A percentile compares a stretch with the other conserved stretches of the same genome.
Evolutionary conservation across 257 asterid genomes (phyloP).

Genomic region (Striga asiatica): DNA sequence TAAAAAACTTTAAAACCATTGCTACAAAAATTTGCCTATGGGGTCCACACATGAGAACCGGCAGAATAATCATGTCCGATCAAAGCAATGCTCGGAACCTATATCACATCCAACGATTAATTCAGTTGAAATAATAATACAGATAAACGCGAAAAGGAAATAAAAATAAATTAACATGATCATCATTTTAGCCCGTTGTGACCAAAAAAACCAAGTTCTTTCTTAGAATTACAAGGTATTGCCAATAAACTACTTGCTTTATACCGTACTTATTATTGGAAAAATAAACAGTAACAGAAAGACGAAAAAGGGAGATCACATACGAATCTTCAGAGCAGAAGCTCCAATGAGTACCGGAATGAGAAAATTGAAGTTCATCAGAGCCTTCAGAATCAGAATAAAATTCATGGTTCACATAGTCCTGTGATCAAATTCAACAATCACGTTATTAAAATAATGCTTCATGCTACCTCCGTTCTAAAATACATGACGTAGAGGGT

Average conservation of each 20-base stretch:
- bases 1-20: constrained; percentile 10
- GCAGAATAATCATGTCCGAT: neutral
- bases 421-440: constrained; percentile 19
- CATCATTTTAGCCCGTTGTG: no score
- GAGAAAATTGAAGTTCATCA: constrained; percentile 10
- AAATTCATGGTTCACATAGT: neutral
- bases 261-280: neutral
- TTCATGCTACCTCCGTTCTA: no score
- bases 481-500: no score
- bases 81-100: constrained; percentile 14
- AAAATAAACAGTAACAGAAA: neutral
- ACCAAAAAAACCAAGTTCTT: no score
- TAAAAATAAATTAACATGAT: no score
- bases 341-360: neutral
- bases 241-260: no score
- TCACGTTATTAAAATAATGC: neutral
- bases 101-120: neutral
- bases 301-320: neutral
- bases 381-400: constrained; percentile 15
- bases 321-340: constrained; percentile 7
- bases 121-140: neutral
- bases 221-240: no score
- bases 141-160: neutral
- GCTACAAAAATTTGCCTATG: constrained; percentile 7
- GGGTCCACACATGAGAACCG: neutral